Evolutionary conservation across 176 grass and related monocot species (phyloP), one percentile per base, ranked within the genome.

Genomic region (Oryza australiensis): DNA sequence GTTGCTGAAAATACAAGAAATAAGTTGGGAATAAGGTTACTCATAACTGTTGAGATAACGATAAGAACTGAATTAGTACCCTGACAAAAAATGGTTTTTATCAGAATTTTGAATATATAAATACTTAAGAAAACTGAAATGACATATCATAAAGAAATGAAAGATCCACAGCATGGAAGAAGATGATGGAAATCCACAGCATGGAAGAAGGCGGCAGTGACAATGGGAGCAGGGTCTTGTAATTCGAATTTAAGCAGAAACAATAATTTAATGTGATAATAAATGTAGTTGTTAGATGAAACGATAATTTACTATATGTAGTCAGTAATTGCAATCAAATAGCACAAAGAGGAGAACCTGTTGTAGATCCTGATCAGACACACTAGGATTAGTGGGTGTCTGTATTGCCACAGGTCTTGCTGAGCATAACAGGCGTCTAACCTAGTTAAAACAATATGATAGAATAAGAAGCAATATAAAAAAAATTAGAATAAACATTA

Each of bases 321-420:
- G 42, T 43, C 62, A 66, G 29, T 8, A 70, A 59, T 18, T 26
- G 53, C 35, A 5, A 78, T 68, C 20, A 86, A 64, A 84, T 28
- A 83, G 46, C 4, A 67, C 66, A 42, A 77, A 49, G 34, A 87
- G 73, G 64, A 48, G 7, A 84, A 98, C 95, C 92, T 98, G 95
- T 71, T 98, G 95, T 62, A 98, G 86, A 62, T 98, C 95, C 82
- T 98, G 95, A 89, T 98, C 92, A 6, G 89, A 94, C 5, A 85
- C 90, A 12, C 86, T 98, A 91, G 90, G 95, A 85, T 94, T 98
- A 86, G 84, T 75, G 27, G 95, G 87, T 77, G 91, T 94, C 82
- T 90, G 90, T 87, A 98, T 84, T 29, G 84, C 84, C 81, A 98
- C 90, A 86, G 95, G 90, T 83, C 86, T 98, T 74, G 92, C 84